Base-by-base conservation (phyloP, 2,329 filamentous ascomycete genomes). In the Neonectria neomacrospora region DNA sequence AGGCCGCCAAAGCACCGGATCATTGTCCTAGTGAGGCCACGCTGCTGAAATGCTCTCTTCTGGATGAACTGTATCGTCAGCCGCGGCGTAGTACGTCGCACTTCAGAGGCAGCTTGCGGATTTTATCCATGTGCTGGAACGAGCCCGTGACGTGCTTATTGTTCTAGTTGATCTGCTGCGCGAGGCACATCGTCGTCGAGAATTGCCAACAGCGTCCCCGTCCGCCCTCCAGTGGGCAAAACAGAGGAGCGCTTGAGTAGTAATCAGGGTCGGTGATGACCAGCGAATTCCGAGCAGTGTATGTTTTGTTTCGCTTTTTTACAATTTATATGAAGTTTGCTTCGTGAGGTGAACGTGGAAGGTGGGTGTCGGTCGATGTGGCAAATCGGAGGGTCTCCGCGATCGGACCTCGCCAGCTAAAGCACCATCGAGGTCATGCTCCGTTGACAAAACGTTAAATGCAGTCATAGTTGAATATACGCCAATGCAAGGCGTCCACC, bases 211-310 rank as follows among this genome's bases (percentile, higher is more conserved):
- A n/a, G n/a, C n/a, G n/a, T n/a, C n/a, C n/a, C n/a, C 54, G 44
- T 48, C 54, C 14, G 44, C 44, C 39, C 41, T 47, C 54, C 54
- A n/a, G 28, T 23, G 16, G 39, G 41, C 32, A 32, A 56, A 54
- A 26, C 52, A 14, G 23, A 30, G 39, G 39, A 54, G 52, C 37
- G 52, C 23, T 30, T 28, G 39, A 54, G n/a, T 54, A 54, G 52
- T 54, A 54, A 26, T 54, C 32, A n/a, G 52, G 39, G 52, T 54
- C 52, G 52, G 52, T 56, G 44, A 56, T 42, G 42, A 56, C 54
- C 54, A 48, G 54, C 42, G 54, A 56, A 56, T 56, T 6, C 54
- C 30, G 14, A n/a, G 26, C 39, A 30, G 48, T 56, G 54, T 56
- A 48, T 56, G 42, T 56, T 47, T 45, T 54, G 47, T 52, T 52